Base-by-base conservation (phyloP, 192 early-diverging fungal genomes). In the Coemansia javaensis region DNA sequence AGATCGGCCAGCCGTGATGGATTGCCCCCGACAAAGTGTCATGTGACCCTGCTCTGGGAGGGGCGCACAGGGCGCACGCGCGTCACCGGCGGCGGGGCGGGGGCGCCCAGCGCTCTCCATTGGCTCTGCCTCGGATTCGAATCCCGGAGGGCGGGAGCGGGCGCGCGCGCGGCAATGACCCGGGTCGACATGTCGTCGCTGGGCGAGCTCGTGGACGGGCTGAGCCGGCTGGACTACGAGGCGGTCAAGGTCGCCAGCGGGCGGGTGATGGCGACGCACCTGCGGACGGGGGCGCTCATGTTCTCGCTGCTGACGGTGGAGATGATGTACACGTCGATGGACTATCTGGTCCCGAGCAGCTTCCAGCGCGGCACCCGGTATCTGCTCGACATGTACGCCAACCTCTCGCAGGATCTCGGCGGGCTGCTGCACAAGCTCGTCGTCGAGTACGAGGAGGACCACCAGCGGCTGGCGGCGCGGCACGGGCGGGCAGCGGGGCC, bases 271-370 rank as follows among this genome's bases (percentile, higher is more conserved):
- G 71, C n/a, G n/a, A n/a, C 51, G 25, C 63, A 66, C 36, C 66
- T 74, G 18, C 70, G 52, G 38, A 65, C 63, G 58, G 70, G 70
- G 24, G 70, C 59, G 23, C 43, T 66, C 7, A 66, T 74, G 63
- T 74, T 74, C 47, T 66, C 63, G 63, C 40, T 74, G 43, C 63
- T 62, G 41, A 74, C 70, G 31, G 59, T 63, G 15, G 70, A 74
- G 63, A 63, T 55, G 59, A 74, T 63, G 63, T 74, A 74, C 55
- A 74, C 70, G 18, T 74, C 70, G 41, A 74, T 74, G 70, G 70
- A 74, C 32, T 74, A 74, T 31, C 40, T 74, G 51, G 44, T 63
- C 17, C 63, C 70, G 9, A 42, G 50, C 22, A 63, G 59, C 51
- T 66, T 66, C 32, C 62, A 51, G 47, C 63, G 70, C 10, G 70